Base-by-base conservation (phyloP, 495 filamentous ascomycete species). In the Clohesyomyces aquaticus region DNA sequence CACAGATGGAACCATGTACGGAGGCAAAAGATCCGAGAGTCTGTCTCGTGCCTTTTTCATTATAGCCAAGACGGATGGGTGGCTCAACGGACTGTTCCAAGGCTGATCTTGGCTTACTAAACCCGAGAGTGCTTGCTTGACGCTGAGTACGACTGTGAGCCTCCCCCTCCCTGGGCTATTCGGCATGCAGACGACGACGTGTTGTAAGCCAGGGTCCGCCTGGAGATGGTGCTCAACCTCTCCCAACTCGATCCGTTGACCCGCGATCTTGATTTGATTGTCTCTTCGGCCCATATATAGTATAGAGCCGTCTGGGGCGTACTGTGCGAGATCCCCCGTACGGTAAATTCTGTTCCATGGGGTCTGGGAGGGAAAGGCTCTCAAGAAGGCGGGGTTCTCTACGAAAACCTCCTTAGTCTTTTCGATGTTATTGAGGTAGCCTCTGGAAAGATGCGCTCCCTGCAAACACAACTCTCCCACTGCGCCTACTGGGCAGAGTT, bases 391-490 rank as follows among this genome's bases (percentile, higher is more conserved):
- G 3, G 81, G 81, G 63, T 77, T 72, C 9, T 80, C 67, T 29
- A 85, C 77, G 55, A 83, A 84, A 6, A 72, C 72, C 6, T 72
- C 71, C 3, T 70, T 68, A 3, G 82, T 84, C 60, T 79, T 81
- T 3, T 75, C 75, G 0, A 71, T 69, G 27, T 83, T 77, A 27
- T 79, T 77, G 26, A 83, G 63, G 55, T 85, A 86, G 1, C 80
- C 81, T 43, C 77, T 72, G 35, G 76, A 81, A 23, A 86, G 76
- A 32, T 81, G 77, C 0, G 80, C 79, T 0, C 83, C 82, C 65
- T 84, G 79, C n/a, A 86, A 73, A 16, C 82, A 74, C 19, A 86
- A 60, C 64, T 85, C 83, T 1, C 83, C 83, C 1, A 81, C 75
- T 8, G 74, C 76, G 25, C 83, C 83, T 16, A 85, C 72, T 1